Evolutionary conservation across 805 yeast species (phyloP), one percentile per base, ranked within the genome.

Genomic region (Nakazawaea ishiwadae): DNA sequence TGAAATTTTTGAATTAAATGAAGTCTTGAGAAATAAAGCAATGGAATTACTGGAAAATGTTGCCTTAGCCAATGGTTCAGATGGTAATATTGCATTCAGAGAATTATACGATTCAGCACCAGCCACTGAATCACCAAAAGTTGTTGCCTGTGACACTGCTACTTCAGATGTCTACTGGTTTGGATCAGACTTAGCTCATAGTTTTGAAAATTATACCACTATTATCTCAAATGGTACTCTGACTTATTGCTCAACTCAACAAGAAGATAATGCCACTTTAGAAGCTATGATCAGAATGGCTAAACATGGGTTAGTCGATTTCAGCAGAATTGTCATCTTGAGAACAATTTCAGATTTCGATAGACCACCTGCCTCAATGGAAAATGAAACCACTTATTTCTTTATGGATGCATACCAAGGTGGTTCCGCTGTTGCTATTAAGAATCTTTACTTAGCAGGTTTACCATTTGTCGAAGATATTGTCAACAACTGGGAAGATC

Each of bases 231-330:
- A 80, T 52, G 79, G 79, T 41, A 67, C 79, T 29, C 83, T 76
- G 20, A 60, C 59, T 11, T 79, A 77, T 64, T 76, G 83, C 56
- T 55, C 79, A 32, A 71, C 83, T 34, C 82, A 81, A 41, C 84
- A 79, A 58, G 86, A 80, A 58, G 86, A 80, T 54, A 75, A 77
- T 54, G 85, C 85, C 14, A 65, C 80, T 12, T 68, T 79, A 52
- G 84, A 79, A 56, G 75, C 77, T 7, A 58, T 79, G 43, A 50
- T 75, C 35, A 71, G 86, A 63, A 68, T 72, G 52, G 74, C 73
- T 46, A 63, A 62, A 45, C 65, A 63, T 49, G 82, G 80, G 8
- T 64, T 77, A 45, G 76, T 74, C 39, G 82, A 77, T 56, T 79
- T 60, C 55, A 60, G 69, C 46, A 71, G 84, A 60, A 65, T 79